These are phyloP conservation scores for Salinomyces thailandicus DNA, from an alignment of 2,329 filamentous ascomycete species.

Conservation along the genomic window DNA sequence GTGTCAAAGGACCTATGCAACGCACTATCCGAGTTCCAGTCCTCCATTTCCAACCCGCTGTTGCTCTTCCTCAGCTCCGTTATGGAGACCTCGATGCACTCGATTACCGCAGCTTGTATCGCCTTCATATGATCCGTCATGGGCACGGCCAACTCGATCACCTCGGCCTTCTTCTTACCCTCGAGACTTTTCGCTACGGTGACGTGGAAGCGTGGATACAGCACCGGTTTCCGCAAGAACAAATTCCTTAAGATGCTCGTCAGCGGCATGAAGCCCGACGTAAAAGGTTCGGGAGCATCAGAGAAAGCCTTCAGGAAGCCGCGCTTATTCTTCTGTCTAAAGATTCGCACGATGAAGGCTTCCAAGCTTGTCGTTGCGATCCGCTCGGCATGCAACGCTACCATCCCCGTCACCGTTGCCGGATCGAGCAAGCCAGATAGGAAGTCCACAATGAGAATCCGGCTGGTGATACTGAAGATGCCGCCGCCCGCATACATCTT, in stretches of 20 bases:
- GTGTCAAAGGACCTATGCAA: constrained; percentile 86
- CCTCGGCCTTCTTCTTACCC: constrained; percentile 84
- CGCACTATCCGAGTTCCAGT: constrained; percentile 92
- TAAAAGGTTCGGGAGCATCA: constrained; percentile 84
- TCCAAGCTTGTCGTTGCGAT: constrained; percentile 79
- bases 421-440: constrained; percentile 73
- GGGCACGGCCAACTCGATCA: constrained; percentile 89
- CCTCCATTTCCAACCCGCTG: constrained; percentile 82
- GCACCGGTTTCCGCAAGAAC: constrained; percentile 74
- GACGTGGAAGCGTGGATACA: constrained; percentile 92
- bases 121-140: constrained; percentile 92
- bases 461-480: constrained; percentile 90
- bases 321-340: constrained; percentile 83
- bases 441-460: constrained; percentile 88
- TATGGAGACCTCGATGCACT: constrained; percentile 92
- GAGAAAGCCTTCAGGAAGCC: constrained; percentile 96
- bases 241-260: constrained; percentile 85
- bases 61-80: constrained; percentile 88
- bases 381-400: constrained; percentile 80
- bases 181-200: constrained; percentile 82
- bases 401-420: constrained; percentile 72
- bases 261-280: constrained; percentile 75
- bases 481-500: constrained; percentile 86
- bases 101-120: constrained; percentile 88
- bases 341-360: constrained; percentile 89